Conservation (phyloP, 2,329 filamentous ascomycete genomes). For the Blastomyces emzantsi region DNA sequence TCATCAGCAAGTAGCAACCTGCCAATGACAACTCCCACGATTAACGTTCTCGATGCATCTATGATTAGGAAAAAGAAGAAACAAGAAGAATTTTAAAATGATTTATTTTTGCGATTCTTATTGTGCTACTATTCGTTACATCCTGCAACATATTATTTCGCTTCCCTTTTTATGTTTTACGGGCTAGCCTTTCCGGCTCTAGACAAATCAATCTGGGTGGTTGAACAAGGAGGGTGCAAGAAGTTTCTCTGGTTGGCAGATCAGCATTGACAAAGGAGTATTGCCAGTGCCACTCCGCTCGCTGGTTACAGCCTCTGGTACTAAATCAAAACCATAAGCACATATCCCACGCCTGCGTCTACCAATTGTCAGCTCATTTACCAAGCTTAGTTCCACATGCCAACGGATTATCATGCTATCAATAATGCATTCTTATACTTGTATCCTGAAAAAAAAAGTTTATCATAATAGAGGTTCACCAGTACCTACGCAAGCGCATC, state of each 20-base stretch:
- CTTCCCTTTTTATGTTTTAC: neutral
- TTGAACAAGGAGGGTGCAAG: neutral
- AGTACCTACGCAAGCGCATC: neutral
- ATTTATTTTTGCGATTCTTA: neutral
- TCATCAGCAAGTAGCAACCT: conserved; percentile 12
- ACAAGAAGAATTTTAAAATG: neutral
- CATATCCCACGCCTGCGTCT: neutral
- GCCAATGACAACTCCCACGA: conserved; percentile 15
- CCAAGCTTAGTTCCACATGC: neutral
- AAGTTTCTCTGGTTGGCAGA: neutral
- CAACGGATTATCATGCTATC: neutral
- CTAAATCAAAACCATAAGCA: neutral
- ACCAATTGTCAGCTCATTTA: neutral
- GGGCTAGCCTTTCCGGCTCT: neutral
- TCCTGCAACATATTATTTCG: neutral
- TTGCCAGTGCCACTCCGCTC: neutral
- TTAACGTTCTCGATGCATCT: conserved; percentile 33
- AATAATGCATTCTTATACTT: neutral
- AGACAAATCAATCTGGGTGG: neutral
- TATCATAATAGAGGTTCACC: neutral
- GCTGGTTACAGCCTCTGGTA: neutral
- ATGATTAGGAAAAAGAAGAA: conserved; percentile 37
- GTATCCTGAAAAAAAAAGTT: neutral
- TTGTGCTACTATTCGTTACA: neutral
- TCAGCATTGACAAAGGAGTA: neutral